Percentiles rank a stretch among this genome's conserved stretches.
Evolutionary conservation across 2,329 filamentous ascomycete genomes (phyloP).

Genomic region (Delphinella strobiligena): DNA sequence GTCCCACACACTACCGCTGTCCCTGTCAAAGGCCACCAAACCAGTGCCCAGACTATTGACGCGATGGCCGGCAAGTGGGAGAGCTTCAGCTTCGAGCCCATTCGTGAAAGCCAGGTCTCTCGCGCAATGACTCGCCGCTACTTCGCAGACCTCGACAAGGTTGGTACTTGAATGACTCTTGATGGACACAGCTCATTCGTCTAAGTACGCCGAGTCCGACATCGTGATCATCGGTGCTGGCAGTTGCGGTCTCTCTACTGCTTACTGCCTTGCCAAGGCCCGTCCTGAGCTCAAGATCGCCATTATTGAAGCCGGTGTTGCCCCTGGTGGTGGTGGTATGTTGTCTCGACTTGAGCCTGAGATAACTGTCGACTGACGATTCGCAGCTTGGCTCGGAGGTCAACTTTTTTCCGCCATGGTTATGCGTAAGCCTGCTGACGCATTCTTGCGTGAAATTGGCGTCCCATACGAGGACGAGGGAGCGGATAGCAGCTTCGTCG

Average conservation of each 20-base stretch:
- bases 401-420: slow-evolving; percentile 95
- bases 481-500: slow-evolving; percentile 52
- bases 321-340: slow-evolving; percentile 52
- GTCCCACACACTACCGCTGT: slow-evolving; percentile 23
- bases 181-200: no score
- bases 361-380: no score
- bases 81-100: slow-evolving; percentile 68
- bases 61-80: slow-evolving; percentile 70
- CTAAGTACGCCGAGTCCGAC: slow-evolving; percentile 82
- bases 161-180: no score
- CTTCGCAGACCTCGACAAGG: slow-evolving; percentile 80
- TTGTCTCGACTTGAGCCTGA: no score
- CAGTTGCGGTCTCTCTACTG: slow-evolving; percentile 73
- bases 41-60: slow-evolving; percentile 44
- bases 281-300: slow-evolving; percentile 86
- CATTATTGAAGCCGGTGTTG: slow-evolving; percentile 77
- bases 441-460: slow-evolving; percentile 68
- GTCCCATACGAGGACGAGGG: slow-evolving; percentile 82
- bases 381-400: slow-evolving; percentile 86
- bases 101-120: slow-evolving; percentile 84
- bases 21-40: slow-evolving; percentile 24
- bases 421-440: slow-evolving; percentile 83
- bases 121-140: slow-evolving; percentile 90
- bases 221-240: slow-evolving; percentile 88
- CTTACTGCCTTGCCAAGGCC: slow-evolving; percentile 71